Percentiles rank a stretch among this genome's conserved stretches.
These are phyloP conservation scores for Trichoderma erinaceum DNA, from an alignment of 495 filamentous ascomycete genomes.

Conservation along the genomic window DNA sequence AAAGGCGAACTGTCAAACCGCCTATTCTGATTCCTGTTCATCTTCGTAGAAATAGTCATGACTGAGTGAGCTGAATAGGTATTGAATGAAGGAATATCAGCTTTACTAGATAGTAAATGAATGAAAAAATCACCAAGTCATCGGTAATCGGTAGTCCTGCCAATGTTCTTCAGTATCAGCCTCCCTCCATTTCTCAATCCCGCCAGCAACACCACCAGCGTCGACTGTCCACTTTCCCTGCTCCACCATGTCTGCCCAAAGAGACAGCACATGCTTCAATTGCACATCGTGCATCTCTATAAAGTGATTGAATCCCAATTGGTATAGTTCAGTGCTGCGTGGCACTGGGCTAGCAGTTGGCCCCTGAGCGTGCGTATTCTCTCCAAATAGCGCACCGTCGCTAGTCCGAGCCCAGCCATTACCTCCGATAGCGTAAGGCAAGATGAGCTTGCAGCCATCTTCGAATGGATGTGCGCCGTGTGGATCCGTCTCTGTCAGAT, in stretches of 20 bases:
- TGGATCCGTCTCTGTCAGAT: slow-evolving; percentile 11
- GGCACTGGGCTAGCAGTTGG: not conserved
- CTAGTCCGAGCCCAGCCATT: slow-evolving; percentile 3
- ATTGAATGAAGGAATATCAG: not conserved
- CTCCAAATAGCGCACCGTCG: slow-evolving; percentile 1
- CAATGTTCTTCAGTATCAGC: not conserved
- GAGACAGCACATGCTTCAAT: not conserved
- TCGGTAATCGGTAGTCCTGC: not conserved
- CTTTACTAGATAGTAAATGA: not conserved
- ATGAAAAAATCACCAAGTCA: not conserved
- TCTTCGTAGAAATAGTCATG: not conserved
- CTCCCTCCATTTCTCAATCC: slow-evolving; percentile 5
- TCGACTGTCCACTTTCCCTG: not conserved
- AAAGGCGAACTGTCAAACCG: not conserved
- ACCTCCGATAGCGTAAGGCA: not conserved
- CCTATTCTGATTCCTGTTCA: not conserved
- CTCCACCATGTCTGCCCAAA: slow-evolving; percentile 7
- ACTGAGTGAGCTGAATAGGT: not conserved
- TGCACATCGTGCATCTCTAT: slow-evolving; percentile 3
- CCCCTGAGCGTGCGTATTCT: not conserved
- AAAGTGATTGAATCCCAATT: slow-evolving; percentile 1
- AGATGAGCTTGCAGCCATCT: slow-evolving; percentile 5
- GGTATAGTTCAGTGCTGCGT: not conserved
- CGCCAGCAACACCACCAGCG: not conserved
- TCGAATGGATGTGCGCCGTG: slow-evolving; percentile 10